These are phyloP conservation scores for Chrysoporthe austroafricana DNA, from an alignment of 2,329 filamentous ascomycete genomes.

Conservation along the genomic window DNA sequence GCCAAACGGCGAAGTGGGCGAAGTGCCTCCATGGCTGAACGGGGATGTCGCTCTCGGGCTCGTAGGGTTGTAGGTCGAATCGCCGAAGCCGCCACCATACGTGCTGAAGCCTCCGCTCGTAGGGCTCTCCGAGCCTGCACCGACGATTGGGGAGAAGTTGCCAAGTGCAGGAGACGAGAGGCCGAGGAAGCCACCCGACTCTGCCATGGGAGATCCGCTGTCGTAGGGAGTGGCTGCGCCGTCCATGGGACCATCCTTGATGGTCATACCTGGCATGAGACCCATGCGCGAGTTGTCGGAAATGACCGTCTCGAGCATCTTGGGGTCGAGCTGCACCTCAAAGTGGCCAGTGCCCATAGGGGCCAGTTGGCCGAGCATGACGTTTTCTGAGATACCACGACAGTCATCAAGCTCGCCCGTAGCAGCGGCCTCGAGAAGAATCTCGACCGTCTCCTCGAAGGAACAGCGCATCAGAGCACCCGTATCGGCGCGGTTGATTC, in stretches of 20 bases:
- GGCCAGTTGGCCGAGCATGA: conserved; percentile 96
- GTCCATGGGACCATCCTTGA: conserved; percentile 74
- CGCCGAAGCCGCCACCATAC: conserved; percentile 23
- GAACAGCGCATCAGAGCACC: conserved; percentile 99
- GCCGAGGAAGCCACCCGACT: conserved; percentile 65
- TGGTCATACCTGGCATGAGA: conserved; percentile 77
- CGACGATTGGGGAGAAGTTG: conserved; percentile 79
- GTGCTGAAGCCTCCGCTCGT: conserved; percentile 53
- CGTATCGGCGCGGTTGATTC: conserved; percentile 97
- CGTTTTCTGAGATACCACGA: conserved; percentile 96
- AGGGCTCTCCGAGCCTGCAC: conserved; percentile 72
- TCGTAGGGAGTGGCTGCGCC: conserved; percentile 96
- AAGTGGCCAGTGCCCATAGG: conserved; percentile 97
- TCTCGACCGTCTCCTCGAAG: conserved; percentile 98
- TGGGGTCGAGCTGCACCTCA: conserved; percentile 88
- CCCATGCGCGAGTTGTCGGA: conserved; percentile 88
- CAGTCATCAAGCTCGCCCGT: conserved; percentile 97
- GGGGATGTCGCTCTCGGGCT: conserved; percentile 77
- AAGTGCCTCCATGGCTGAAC: conserved; percentile 63
- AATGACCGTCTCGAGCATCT: conserved; percentile 94
- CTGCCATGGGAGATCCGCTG: conserved; percentile 76
- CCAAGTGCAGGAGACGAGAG: conserved; percentile 65
- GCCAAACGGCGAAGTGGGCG: conserved; percentile 67
- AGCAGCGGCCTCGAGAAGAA: conserved; percentile 91
- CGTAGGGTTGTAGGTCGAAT: conserved; percentile 40